Percentiles rank a stretch among this genome's conserved stretches.
phyloP scores from a whole-genome alignment of 352 stramenopile species.

The Albugo candida region DNA sequence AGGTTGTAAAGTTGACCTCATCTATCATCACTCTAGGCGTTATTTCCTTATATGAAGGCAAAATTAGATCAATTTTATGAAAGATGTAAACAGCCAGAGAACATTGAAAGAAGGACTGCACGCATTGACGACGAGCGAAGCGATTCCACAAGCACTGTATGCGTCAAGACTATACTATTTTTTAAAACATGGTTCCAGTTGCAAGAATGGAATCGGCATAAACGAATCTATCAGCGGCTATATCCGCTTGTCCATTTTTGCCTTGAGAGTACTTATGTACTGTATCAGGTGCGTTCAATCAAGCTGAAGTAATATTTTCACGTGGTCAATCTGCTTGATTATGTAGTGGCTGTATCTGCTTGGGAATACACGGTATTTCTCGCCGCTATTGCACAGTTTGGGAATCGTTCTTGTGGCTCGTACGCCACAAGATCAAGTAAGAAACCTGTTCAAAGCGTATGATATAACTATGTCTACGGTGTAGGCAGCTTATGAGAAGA shows the following conservation, averaged over 20 bases:
- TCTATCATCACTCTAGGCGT: no score
- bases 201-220: slow-evolving; percentile 22
- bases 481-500: slow-evolving; percentile 28
- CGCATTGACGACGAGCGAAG: not conserved
- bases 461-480: not conserved
- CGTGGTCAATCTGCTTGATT: not conserved
- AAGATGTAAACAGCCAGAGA: slow-evolving; percentile 6
- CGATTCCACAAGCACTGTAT: not conserved
- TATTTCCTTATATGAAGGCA: slow-evolving; percentile 31
- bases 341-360: slow-evolving; percentile 69
- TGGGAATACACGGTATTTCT: slow-evolving; percentile 67
- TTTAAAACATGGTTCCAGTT: slow-evolving; percentile 25
- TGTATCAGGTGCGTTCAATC: slow-evolving; percentile 31
- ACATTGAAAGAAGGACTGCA: not conserved
- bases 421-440: slow-evolving; percentile 46
- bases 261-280: slow-evolving; percentile 64
- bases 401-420: slow-evolving; percentile 57
- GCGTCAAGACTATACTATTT: slow-evolving; percentile 11
- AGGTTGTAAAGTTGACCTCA: no score
- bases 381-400: slow-evolving; percentile 46
- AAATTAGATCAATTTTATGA: slow-evolving; percentile 54
- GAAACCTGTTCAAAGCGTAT: not conserved
- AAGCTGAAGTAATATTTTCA: not conserved
- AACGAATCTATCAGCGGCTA: slow-evolving; percentile 32
- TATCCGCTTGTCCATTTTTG: slow-evolving; percentile 65